These are phyloP conservation scores for Onygena corvina DNA, from an alignment of 2,329 filamentous ascomycete genomes.

Conservation along the genomic window DNA sequence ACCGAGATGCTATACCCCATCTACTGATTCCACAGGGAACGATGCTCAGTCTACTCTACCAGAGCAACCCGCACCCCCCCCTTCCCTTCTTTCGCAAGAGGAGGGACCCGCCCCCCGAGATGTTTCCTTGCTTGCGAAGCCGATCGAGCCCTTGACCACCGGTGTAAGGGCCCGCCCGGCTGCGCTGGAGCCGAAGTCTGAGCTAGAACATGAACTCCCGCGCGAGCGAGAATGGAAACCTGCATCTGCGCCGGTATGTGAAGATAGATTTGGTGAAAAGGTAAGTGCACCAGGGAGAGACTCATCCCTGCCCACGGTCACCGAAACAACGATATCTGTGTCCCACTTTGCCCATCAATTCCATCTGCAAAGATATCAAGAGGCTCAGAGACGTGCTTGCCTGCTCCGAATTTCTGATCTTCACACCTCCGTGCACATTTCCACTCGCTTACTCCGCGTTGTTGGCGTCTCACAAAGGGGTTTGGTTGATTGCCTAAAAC, in stretches of 20 bases:
- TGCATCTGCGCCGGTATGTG: background rate
- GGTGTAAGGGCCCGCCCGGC: background rate
- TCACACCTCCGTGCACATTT: slow-evolving; percentile 34
- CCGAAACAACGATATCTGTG: slow-evolving; percentile 24
- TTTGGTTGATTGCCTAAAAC: slow-evolving; percentile 35
- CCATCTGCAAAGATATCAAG: slow-evolving; percentile 33
- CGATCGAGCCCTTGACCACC: background rate
- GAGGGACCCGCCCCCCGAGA: background rate
- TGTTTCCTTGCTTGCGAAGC: slow-evolving; percentile 7
- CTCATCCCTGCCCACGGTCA: background rate
- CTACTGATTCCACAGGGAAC: slow-evolving; percentile 19
- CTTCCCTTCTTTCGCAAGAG: background rate
- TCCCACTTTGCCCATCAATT: slow-evolving; percentile 35
- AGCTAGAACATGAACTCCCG: background rate
- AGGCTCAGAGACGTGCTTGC: slow-evolving; percentile 30
- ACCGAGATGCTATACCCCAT: slow-evolving; percentile 26
- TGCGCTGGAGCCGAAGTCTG: background rate
- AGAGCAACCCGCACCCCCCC: background rate
- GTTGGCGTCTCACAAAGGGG: slow-evolving; percentile 33
- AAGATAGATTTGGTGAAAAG: background rate
- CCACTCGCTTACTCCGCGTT: slow-evolving; percentile 32
- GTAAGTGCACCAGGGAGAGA: background rate
- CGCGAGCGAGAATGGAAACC: background rate
- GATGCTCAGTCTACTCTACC: slow-evolving; percentile 9
- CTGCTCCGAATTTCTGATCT: slow-evolving; percentile 31